Percentiles rank a stretch among this genome's conserved stretches.
phyloP scores from a whole-genome alignment of 345 rosid species.

The Dipteronia sinensis region DNA sequence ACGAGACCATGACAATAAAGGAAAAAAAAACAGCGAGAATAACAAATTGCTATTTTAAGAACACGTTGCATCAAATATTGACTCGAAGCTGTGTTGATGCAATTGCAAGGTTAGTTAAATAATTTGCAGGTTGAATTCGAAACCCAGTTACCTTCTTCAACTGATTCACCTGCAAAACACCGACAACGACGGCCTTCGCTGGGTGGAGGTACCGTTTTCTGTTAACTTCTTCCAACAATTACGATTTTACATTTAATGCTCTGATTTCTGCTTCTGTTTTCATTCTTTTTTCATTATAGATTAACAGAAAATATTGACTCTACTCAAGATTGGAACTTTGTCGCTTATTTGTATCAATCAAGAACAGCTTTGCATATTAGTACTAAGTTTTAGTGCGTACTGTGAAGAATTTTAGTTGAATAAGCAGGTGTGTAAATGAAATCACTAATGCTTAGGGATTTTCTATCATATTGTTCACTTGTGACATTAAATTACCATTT shows the following conservation, averaged over 20 bases:
- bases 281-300: not conserved
- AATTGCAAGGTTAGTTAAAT: too few relatives aligned
- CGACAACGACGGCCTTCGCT: not conserved
- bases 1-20: too few relatives aligned
- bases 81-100: too few relatives aligned
- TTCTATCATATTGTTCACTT: not conserved
- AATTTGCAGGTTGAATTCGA: not conserved
- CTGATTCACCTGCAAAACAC: not conserved
- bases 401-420: not conserved
- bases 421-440: not conserved
- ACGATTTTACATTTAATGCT: not conserved
- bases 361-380: not conserved
- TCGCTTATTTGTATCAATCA: not conserved
- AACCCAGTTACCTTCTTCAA: not conserved
- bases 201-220: not conserved
- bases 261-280: not conserved
- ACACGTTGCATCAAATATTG: not conserved
- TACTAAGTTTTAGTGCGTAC: not conserved
- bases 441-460: not conserved
- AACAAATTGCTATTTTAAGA: too few relatives aligned
- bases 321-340: not conserved
- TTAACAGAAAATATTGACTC: not conserved
- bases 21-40: not conserved
- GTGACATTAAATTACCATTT: not conserved
- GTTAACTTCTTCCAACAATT: not conserved